These are phyloP conservation scores for Solanum peruvianum DNA, from an alignment of 257 asterid genomes.

Conservation along the genomic window DNA sequence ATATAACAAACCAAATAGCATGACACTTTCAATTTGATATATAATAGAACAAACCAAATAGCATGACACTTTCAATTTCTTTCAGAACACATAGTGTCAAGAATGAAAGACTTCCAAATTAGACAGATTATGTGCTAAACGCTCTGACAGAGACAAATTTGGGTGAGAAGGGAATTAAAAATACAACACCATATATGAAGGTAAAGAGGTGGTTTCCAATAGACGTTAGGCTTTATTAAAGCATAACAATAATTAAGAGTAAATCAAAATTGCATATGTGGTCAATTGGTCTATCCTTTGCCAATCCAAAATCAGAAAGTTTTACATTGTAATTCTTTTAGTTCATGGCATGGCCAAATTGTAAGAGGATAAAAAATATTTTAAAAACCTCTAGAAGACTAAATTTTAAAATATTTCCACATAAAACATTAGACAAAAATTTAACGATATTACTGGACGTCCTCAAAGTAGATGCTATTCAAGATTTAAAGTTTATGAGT, in stretches of 20 bases:
- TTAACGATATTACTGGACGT: not conserved
- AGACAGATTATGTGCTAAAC: not conserved
- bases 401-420: constrained; percentile 11
- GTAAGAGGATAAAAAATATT: not conserved
- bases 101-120: not conserved
- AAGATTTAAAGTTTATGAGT: not conserved
- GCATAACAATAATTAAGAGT: not conserved
- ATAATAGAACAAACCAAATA: not conserved
- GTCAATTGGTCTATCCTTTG: not conserved
- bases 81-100: not conserved
- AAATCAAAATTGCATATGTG: not conserved
- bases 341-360: not conserved
- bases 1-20: not conserved
- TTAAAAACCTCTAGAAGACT: not conserved
- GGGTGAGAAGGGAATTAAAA: not conserved
- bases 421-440: constrained; percentile 18
- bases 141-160: not conserved
- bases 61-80: not conserved
- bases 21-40: not conserved
- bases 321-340: constrained; percentile 30
- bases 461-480: not conserved
- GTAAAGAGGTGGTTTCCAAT: not conserved
- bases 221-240: not conserved
- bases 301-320: constrained; percentile 35
- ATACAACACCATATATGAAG: not conserved